Conservation (phyloP, 2,329 filamentous ascomycete genomes). For the Hortaea sp. region DNA sequence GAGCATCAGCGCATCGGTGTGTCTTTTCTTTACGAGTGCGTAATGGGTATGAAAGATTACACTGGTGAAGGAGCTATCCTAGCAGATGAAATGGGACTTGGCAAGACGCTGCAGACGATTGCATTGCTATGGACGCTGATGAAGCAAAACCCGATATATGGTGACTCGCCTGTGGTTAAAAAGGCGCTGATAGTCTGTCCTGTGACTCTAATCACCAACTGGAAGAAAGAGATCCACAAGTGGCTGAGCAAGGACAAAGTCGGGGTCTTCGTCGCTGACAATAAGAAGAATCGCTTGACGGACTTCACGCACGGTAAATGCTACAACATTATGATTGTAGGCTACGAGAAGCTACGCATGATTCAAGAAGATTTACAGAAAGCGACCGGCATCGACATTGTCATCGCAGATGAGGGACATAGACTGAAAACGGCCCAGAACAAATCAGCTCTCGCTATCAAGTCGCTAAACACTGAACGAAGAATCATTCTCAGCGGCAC, state of each 20-base stretch:
- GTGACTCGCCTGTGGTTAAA: constrained; percentile 50
- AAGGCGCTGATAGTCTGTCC: constrained; percentile 66
- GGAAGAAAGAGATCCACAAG: constrained; percentile 62
- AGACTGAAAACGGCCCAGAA: constrained; percentile 59
- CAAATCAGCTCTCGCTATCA: constrained; percentile 56
- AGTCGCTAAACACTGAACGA: constrained; percentile 50
- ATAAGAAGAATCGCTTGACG: constrained; percentile 49
- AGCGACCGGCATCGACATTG: constrained; percentile 55
- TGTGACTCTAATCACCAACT: constrained; percentile 62
- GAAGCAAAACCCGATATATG: constrained; percentile 59
- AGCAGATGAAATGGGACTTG: constrained; percentile 67
- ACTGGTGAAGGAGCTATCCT: constrained; percentile 60
- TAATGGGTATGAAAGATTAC: constrained; percentile 60
- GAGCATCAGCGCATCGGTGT: constrained; percentile 62
- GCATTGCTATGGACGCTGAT: constrained; percentile 60
- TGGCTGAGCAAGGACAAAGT: constrained; percentile 63
- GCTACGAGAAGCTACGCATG: constrained; percentile 58
- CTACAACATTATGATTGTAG: constrained; percentile 64
- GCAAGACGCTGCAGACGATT: constrained; percentile 66
- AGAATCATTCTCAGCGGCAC: constrained; percentile 57
- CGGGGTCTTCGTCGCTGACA: constrained; percentile 56
- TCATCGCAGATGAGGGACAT: constrained; percentile 62
- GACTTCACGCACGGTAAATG: constrained; percentile 60
- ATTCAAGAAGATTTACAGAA: constrained; percentile 57
- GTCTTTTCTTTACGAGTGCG: constrained; percentile 62